Evolutionary conservation across 768 basidiomycete species (phyloP).

Genomic region (Agaricus blazei): DNA sequence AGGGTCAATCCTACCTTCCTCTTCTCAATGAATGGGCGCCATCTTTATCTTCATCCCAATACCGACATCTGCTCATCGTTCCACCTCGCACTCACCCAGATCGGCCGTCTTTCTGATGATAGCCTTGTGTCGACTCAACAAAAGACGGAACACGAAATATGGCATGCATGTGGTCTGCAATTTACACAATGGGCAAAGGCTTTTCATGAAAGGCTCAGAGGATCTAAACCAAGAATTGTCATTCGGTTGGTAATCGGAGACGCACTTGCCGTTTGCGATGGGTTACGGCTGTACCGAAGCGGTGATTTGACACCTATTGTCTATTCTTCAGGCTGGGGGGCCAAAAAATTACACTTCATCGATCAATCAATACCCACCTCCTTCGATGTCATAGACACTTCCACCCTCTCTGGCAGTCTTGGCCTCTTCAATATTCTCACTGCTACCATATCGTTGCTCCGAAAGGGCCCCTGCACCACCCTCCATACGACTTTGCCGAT

Average conservation of each 20-base stretch:
- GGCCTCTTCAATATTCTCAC: conserved; percentile 42
- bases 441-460: conserved; percentile 32
- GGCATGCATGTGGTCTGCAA: conserved; percentile 24
- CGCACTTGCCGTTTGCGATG: conserved; percentile 30
- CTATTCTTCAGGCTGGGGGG: conserved; percentile 31
- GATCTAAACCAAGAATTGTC: conserved; percentile 12
- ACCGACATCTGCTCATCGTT: conserved; percentile 37
- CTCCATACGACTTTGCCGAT: conserved; percentile 41
- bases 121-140: neutral
- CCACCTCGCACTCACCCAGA: conserved; percentile 30
- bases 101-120: conserved; percentile 13
- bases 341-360: conserved; percentile 24
- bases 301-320: conserved; percentile 20
- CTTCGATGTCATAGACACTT: conserved; percentile 47
- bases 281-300: conserved; percentile 20
- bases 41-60: conserved; percentile 38
- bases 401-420: conserved; percentile 43
- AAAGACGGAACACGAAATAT: conserved; percentile 18
- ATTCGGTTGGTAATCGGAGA: conserved; percentile 40
- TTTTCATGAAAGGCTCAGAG: conserved; percentile 18
- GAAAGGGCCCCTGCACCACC: conserved; percentile 20
- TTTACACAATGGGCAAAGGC: conserved; percentile 28
- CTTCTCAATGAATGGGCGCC: conserved; percentile 31
- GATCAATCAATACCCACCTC: conserved; percentile 23
- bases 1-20: conserved; percentile 41